Percentiles rank a stretch among this genome's conserved stretches.
Evolutionary conservation across 2,329 filamentous ascomycete species (phyloP).

Genomic region (Chaetomium sp.): DNA sequence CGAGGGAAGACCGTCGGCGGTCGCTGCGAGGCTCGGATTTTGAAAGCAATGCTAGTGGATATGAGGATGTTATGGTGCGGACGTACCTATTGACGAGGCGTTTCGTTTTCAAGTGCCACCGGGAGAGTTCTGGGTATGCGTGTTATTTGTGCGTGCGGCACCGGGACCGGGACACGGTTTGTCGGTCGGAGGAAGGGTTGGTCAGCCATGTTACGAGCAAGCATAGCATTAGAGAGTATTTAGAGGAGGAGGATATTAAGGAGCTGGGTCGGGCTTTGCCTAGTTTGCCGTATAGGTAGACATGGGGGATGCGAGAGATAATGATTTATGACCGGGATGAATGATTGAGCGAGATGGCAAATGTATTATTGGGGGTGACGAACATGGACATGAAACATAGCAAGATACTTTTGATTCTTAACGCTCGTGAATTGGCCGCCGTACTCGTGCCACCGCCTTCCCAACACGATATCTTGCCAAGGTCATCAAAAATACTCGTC

Average conservation of each 20-base stretch:
- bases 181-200: conserved; percentile 25
- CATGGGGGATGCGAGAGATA: no score
- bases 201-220: conserved; percentile 28
- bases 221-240: conserved; percentile 24
- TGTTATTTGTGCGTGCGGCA: conserved; percentile 29
- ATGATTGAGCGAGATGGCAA: no score
- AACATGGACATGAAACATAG: no score
- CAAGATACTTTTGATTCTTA: no score
- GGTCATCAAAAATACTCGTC: no score
- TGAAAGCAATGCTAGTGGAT: not conserved
- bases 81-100: conserved; percentile 29
- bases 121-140: conserved; percentile 27
- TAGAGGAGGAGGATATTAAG: conserved; percentile 24
- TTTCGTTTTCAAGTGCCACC: conserved; percentile 35
- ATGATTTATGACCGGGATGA: not conserved
- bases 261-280: conserved; percentile 13
- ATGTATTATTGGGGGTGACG: no score
- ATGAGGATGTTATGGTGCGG: conserved; percentile 25
- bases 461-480: no score
- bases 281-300: not conserved
- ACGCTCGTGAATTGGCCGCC: no score
- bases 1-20: conserved; percentile 3
- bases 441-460: no score
- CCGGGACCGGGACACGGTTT: conserved; percentile 27
- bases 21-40: not conserved